Evolutionary conservation across 2,329 filamentous ascomycete genomes (phyloP).

Genomic region (Xylariaceae sp.): DNA sequence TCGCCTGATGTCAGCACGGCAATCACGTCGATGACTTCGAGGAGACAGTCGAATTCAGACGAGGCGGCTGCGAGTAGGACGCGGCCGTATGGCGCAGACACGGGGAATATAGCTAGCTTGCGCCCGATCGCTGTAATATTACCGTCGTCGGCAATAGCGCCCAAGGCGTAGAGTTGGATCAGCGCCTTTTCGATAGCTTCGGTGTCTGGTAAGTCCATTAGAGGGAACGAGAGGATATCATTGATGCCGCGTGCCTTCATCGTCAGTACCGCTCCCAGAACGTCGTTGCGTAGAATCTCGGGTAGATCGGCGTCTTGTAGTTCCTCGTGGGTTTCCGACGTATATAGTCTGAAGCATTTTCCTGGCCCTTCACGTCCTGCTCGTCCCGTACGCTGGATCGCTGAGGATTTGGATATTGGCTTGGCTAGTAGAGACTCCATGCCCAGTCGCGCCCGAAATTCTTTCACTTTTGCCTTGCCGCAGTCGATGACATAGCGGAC

Average conservation of each 20-base stretch:
- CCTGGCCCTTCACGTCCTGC: slow-evolving; percentile 89
- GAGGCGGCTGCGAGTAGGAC: slow-evolving; percentile 75
- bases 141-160: slow-evolving; percentile 66
- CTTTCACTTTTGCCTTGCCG: slow-evolving; percentile 90
- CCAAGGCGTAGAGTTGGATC: slow-evolving; percentile 71
- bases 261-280: slow-evolving; percentile 77
- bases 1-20: slow-evolving; percentile 58
- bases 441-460: slow-evolving; percentile 76
- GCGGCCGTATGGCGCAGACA: slow-evolving; percentile 73
- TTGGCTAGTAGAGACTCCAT: slow-evolving; percentile 88
- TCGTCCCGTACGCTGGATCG: slow-evolving; percentile 84
- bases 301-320: slow-evolving; percentile 72
- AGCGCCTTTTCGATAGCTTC: slow-evolving; percentile 78
- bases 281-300: slow-evolving; percentile 85
- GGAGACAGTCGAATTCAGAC: slow-evolving; percentile 64
- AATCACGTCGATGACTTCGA: slow-evolving; percentile 81
- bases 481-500: slow-evolving; percentile 88
- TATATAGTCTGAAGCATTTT: slow-evolving; percentile 86
- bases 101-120: slow-evolving; percentile 75
- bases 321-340: slow-evolving; percentile 64
- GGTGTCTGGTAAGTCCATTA: slow-evolving; percentile 73
- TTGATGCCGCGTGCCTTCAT: slow-evolving; percentile 90
- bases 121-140: slow-evolving; percentile 67
- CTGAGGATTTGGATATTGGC: slow-evolving; percentile 87
- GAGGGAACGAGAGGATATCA: slow-evolving; percentile 74